Evolutionary conservation across 495 filamentous ascomycete genomes (phyloP).

Genomic region (Hypoxylon lenormandii): DNA sequence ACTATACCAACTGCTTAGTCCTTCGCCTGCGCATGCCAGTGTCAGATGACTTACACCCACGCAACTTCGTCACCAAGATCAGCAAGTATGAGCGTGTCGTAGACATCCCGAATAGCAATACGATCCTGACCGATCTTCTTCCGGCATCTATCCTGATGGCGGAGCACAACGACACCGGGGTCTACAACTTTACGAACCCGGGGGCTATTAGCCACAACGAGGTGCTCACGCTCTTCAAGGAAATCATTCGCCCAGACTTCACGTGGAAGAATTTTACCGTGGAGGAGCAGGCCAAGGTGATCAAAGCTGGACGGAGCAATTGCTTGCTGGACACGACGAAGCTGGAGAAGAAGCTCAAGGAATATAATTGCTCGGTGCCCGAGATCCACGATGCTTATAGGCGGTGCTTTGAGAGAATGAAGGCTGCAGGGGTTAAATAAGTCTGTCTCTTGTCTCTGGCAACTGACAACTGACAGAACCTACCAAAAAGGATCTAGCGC

Average conservation of each 20-base stretch:
- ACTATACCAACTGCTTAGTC: constrained; percentile 70
- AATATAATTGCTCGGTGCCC: constrained; percentile 69
- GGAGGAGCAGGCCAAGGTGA: constrained; percentile 74
- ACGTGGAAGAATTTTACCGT: constrained; percentile 75
- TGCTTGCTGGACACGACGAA: constrained; percentile 73
- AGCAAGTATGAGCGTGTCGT: constrained; percentile 72
- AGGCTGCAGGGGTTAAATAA: constrained; percentile 65
- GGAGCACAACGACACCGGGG: constrained; percentile 69
- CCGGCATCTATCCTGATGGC: constrained; percentile 70
- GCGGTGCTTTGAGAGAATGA: constrained; percentile 73
- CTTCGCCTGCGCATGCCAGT: constrained; percentile 76
- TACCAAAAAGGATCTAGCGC: constrained; percentile 21
- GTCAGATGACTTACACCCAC: constrained; percentile 72
- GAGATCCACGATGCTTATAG: constrained; percentile 72
- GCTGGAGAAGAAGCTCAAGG: constrained; percentile 68
- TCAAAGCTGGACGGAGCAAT: constrained; percentile 74
- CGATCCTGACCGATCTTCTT: constrained; percentile 71
- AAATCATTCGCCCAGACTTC: constrained; percentile 70
- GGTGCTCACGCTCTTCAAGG: constrained; percentile 70
- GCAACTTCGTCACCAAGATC: constrained; percentile 77
- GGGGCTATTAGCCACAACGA: constrained; percentile 76
- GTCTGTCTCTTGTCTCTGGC: too few relatives aligned
- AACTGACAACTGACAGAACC: background rate
- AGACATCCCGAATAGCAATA: constrained; percentile 75
- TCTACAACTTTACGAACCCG: constrained; percentile 77